Base-by-base conservation (phyloP, 2,329 filamentous ascomycete species). In the Stromatinia cepivora region DNA sequence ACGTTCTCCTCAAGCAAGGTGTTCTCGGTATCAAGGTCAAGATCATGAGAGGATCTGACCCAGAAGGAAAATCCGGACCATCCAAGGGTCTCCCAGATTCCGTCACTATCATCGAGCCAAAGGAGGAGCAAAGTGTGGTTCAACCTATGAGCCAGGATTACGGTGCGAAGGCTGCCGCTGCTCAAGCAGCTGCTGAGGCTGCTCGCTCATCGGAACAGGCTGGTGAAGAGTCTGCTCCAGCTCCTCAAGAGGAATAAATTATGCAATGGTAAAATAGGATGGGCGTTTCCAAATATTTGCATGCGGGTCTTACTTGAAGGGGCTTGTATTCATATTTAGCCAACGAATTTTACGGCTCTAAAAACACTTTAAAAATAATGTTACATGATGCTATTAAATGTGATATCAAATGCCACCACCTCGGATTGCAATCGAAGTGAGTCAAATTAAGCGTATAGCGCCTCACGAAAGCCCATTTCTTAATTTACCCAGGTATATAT, bases 1-100 rank as follows among this genome's bases (percentile, higher is more conserved):
- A 99, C 92, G 95, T 99, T 80, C 93, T 99, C 77, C 94, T 99
- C 84, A 92, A 96, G 86, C 95, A 99, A 88, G 95, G 95, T 92
- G 95, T 99, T 77, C 88, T 99, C 77, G 95, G 95, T 87, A 99
- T 99, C 88, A 99, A 99, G 90, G 95, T 99, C 85, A 99, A 99
- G 94, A 99, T 99, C 87, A 99, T 99, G 95, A 94, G 96, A 83
- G 95, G 95, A 82, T 95, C 93, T 79, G 95, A 99, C 87, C 95
- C 95, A 83, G 93, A 98, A 86, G 95, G 95, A 90, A 99, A 99
- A 91, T 90, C 93, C 80, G 93, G 95, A 78, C 94, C 94, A 79
- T 92, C 94, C 86, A 97, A 98, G 90, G 90, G 93, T 77, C 92
- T 99, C 76, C 95, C 95, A 78, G 95, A 99, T 84, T 93, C 93